These are phyloP conservation scores for Hypomontagnella submonticulosa DNA, from an alignment of 495 filamentous ascomycete genomes.

Conservation along the genomic window DNA sequence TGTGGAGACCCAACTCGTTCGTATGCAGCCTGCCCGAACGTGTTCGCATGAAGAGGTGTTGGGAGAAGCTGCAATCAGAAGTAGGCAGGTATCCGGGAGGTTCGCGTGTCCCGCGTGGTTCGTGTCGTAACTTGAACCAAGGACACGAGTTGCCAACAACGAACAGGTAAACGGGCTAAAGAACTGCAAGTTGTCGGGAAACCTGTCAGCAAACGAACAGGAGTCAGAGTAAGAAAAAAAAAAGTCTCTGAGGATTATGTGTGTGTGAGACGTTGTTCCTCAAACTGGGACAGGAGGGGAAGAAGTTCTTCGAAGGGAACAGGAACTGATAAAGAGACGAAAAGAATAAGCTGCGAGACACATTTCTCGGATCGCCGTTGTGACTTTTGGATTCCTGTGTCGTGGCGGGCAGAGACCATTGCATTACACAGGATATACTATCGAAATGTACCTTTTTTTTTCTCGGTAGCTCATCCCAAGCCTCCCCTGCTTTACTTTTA, in stretches of 20 bases:
- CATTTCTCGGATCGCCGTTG: constrained; percentile 45
- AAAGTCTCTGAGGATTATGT: constrained; percentile 36
- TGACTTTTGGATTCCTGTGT: constrained; percentile 40
- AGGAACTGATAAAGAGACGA: constrained; percentile 45
- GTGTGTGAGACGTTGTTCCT: constrained; percentile 51
- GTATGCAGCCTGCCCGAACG: constrained; percentile 63
- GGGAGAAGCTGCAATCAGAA: constrained; percentile 54
- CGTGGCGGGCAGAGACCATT: constrained; percentile 47
- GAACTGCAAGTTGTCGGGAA: constrained; percentile 42
- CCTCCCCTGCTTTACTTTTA: constrained; percentile 45
- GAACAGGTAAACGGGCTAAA: constrained; percentile 43
- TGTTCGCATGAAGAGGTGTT: constrained; percentile 58
- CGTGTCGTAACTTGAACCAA: constrained; percentile 45
- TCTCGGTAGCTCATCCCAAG: constrained; percentile 45
- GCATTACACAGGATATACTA: constrained; percentile 48
- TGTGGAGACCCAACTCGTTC: constrained; percentile 50
- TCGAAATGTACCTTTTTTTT: constrained; percentile 48
- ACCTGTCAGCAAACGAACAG: constrained; percentile 44
- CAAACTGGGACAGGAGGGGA: constrained; percentile 44
- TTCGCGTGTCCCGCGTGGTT: constrained; percentile 46
- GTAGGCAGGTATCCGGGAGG: constrained; percentile 53
- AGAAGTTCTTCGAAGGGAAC: constrained; percentile 45
- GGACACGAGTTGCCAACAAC: constrained; percentile 39
- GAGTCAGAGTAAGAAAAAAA: constrained; percentile 28
- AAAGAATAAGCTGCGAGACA: constrained; percentile 45